Conservation (phyloP, 2,329 filamentous ascomycete species). For the Cladobotryum protrusum region DNA sequence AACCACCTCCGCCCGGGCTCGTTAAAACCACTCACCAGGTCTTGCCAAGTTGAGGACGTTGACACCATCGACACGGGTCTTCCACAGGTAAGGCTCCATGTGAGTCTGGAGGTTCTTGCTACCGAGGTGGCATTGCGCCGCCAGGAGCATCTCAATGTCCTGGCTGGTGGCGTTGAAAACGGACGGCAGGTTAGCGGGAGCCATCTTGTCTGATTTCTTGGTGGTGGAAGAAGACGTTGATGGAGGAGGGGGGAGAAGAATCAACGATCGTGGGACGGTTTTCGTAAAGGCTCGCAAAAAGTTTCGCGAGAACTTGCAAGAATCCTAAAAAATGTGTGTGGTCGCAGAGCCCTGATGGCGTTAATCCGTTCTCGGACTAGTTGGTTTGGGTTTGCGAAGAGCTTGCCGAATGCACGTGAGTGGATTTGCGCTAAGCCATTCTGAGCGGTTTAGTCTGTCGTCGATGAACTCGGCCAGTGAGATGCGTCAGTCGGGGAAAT, state of each 20-base stretch:
- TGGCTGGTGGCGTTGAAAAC: conserved; percentile 95
- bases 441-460: neutral
- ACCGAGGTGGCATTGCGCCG: conserved; percentile 92
- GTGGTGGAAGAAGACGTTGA: conserved; percentile 20
- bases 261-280: conserved; percentile 17
- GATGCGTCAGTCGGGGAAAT: neutral
- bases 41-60: conserved; percentile 99
- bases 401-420: conserved; percentile 28
- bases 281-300: conserved; percentile 31
- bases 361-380: conserved; percentile 24
- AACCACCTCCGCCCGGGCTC: neutral
- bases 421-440: conserved; percentile 10
- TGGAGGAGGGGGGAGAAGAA: conserved; percentile 22
- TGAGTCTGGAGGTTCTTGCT: conserved; percentile 99
- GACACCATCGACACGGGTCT: conserved; percentile 96
- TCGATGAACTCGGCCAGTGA: conserved; percentile 1
- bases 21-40: conserved; percentile 69
- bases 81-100: conserved; percentile 99
- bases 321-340: conserved; percentile 37
- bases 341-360: conserved; percentile 28
- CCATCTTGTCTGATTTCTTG: conserved; percentile 67
- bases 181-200: conserved; percentile 86
- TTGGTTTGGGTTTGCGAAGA: neutral
- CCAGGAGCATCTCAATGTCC: conserved; percentile 99
- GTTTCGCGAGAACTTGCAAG: conserved; percentile 34